Percentiles rank a stretch among this genome's conserved stretches.
Conservation (phyloP, 257 asterid species). For the Cynanchum wilfordii region DNA sequence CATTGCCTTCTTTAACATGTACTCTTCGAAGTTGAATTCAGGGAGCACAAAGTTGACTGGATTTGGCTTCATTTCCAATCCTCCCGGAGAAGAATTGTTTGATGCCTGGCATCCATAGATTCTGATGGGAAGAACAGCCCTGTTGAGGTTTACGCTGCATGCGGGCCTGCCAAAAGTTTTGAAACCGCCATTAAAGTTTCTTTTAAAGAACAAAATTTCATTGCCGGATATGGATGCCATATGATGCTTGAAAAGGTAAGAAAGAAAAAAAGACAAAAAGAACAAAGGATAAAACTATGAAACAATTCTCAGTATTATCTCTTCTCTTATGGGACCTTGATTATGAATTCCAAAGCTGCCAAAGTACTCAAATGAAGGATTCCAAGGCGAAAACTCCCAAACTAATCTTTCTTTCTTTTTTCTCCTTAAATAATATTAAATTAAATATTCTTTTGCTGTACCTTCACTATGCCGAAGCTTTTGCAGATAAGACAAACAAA, state of each 20-base stretch:
- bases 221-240: conserved; percentile 39
- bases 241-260: conserved; percentile 2
- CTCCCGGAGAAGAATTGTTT: conserved; percentile 11
- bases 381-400: too few relatives aligned
- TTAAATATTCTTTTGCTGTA: too few relatives aligned
- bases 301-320: too few relatives aligned
- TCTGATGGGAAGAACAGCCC: conserved; percentile 22
- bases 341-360: too few relatives aligned
- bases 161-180: conserved; percentile 5
- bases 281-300: too few relatives aligned
- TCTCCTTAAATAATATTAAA: too few relatives aligned
- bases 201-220: conserved; percentile 23
- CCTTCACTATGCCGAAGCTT: too few relatives aligned
- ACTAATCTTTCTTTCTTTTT: too few relatives aligned
- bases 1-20: conserved; percentile 39
- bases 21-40: conserved; percentile 39
- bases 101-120: conserved; percentile 25
- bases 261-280: not conserved
- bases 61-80: conserved; percentile 12
- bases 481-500: too few relatives aligned
- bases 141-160: not conserved
- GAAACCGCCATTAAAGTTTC: conserved; percentile 3
- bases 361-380: too few relatives aligned
- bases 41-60: conserved; percentile 20
- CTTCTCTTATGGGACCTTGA: too few relatives aligned